Evolutionary conservation across 306 rosid genomes (phyloP), one percentile per base, ranked within the genome.

Genomic region (Vachellia pachyceras): DNA sequence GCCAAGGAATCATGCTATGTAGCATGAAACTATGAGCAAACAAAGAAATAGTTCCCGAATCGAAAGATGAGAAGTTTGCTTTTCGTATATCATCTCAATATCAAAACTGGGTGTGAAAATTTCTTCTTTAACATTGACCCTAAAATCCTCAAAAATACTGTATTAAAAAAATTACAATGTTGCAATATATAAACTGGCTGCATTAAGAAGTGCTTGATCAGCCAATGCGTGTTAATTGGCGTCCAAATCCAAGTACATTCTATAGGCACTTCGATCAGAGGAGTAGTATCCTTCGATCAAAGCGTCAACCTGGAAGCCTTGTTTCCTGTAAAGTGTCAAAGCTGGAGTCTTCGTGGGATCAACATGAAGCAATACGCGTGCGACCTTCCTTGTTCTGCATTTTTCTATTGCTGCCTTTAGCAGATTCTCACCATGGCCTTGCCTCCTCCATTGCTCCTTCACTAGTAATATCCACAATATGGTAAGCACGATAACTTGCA

Each of bases 361-460:
- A 41, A 95, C 97, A 60, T 95, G 98, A 80, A 95, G 97, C 72
- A 91, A 71, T 77, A 95, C 83, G 40, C 95, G 88, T 7, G 89
- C 82, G 36, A 92, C 88, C 67, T 90, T 92, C 82, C 95, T 89
- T 69, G 84, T 84, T 74, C 88, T 90, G 84, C 97, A 92, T 84
- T 87, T 92, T 68, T 85, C 74, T 67, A 92, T 90, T 74, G 97
- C 98, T 3, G 90, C 98, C 84, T 85, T 88, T 77, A 95, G 79
- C 42, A 95, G 80, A 50, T 88, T 87, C 86, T 91, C 95, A 49
- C 98, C 98, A 9, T 91, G 88, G 15, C 98, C 98, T 77, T 83
- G 94, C 84, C 85, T 90, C 81, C 97, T 88, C 80, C 82, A 91
- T 55, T 79, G 87, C 76, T 92, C 97, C 90, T 88, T 95, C 87